Base-by-base conservation (phyloP, 306 rosid genomes). In the Alnus glutinosa region DNA sequence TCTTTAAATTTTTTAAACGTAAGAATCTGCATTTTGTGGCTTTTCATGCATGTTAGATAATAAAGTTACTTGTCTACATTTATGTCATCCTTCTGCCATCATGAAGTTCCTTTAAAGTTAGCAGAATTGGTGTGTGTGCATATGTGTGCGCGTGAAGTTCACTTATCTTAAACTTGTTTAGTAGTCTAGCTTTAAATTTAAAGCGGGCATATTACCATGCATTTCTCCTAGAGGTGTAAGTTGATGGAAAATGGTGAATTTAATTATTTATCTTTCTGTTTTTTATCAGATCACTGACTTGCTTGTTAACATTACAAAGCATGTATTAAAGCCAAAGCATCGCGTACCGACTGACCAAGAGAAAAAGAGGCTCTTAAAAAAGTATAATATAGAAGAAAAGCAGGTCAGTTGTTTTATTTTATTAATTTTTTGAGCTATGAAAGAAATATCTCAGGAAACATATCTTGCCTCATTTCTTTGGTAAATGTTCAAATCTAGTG, bases 221-320 rank as follows among this genome's bases (percentile, higher is more conserved):
- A 16, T 39, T 1, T 66, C 2, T 19, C 9, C 28, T 2, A 5
- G 13, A 67, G 18, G 30, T 8, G 10, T 39, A 4, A 34, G 32
- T n/a, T 16, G 72, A 67, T 42, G 32, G 0, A 32, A 18, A 62
- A 37, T 61, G n/a, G 15, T 70, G 61, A 32, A 64, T 71, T 72
- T 64, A 39, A 44, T 42, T 13, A 44, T 70, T 61, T 67, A 44
- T 76, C 55, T 34, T 5, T 80, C 68, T 76, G 80, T 69, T 46
- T 78, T 47, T 49, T 76, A 74, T 76, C 93, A 95, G 99, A 95
- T 95, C 59, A 91, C 99, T 11, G 98, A 95, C 86, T 89, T 95
- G 89, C 94, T 95, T 72, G 93, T 95, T 63, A 95, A 95, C 80
- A 86, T 91, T 68, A 93, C 99, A 44, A 95, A 91, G 92, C 99